Evolutionary conservation across 78 protist species (phyloP).

Genomic region (Dictyostelium firmibasis): DNA sequence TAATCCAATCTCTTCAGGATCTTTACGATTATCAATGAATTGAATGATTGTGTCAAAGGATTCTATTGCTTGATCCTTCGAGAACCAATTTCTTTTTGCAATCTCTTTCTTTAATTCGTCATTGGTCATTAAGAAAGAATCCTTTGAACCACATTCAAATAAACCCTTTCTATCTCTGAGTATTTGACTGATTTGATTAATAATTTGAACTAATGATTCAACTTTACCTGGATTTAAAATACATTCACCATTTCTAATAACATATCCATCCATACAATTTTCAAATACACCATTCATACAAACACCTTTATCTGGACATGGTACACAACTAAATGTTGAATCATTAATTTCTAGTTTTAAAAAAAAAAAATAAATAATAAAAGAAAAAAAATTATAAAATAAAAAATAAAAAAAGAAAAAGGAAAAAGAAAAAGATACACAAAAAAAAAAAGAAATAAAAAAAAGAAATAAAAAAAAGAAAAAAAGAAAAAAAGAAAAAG

Average conservation of each 20-base stretch:
- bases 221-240: constrained; percentile 42
- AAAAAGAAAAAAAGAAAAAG: not conserved
- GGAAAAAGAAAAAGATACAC: not conserved
- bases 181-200: constrained; percentile 10
- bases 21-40: not conserved
- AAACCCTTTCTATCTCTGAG: constrained; percentile 32
- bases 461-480: too few species aligned
- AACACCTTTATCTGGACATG: constrained; percentile 51
- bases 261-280: constrained; percentile 19
- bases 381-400: not conserved
- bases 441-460: not conserved
- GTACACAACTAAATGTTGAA: constrained; percentile 8
- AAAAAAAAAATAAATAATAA: not conserved
- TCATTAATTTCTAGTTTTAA: not conserved
- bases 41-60: not conserved
- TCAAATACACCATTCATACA: constrained; percentile 19
- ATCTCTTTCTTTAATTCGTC: constrained; percentile 18
- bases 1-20: not conserved
- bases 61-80: not conserved
- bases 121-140: not conserved
- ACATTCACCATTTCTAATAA: not conserved
- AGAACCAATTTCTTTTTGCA: constrained; percentile 23
- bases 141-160: constrained; percentile 28
- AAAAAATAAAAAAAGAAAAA: not conserved
- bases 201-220: not conserved